Evolutionary conservation across 2,329 filamentous ascomycete genomes (phyloP), one percentile per base, ranked within the genome.

Genomic region (Neonectria faginata): DNA sequence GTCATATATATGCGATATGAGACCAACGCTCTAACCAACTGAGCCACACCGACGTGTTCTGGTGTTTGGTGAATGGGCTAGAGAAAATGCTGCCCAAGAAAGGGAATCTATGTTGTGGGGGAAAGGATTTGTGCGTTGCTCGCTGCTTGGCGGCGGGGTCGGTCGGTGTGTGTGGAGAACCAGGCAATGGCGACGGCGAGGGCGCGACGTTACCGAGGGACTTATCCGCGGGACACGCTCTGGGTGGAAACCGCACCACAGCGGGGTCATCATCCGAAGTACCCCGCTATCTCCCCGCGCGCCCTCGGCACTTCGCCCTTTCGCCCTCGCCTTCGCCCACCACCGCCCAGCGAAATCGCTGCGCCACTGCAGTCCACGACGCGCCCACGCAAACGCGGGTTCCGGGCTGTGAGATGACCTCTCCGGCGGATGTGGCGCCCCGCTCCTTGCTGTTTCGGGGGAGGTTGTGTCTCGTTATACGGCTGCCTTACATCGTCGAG

Each of bases 1-100:
- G 57, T 73, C 71, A 73, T 68, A 18, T 48, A 73, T 68, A 18
- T 48, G 16, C 33, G 5, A 60, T 75, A 76, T 74, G 76, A 77
- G 76, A 77, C 76, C 75, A 75, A 78, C 76, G 76, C 76, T 76
- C 75, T 78, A 78, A 77, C 76, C 76, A 76, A 76, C 76, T 78
- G 75, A 76, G 76, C 76, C 76, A 78, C 71, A 69, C 72, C 74
- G 72, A 74, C 70, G 8, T 45, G 2, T 42, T 65, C 27, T 54
- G 27, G 39, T 64, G 5, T 5, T 66, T 66, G 65, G 33, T 58
- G 42, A 7, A 10, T 8, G 5, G 9, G 2, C 16, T 4, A 14
- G 20, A 7, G 20, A 36, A 60, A 57, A 31, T 11, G 1, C 39
- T 20, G 1, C 20, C 12, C 51, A 61, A 50, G 6, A 14, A 18